A percentile compares a stretch with the other conserved stretches of the same genome.
phyloP scores from a whole-genome alignment of 2,329 filamentous ascomycete genomes.

The Xylaria sp. region DNA sequence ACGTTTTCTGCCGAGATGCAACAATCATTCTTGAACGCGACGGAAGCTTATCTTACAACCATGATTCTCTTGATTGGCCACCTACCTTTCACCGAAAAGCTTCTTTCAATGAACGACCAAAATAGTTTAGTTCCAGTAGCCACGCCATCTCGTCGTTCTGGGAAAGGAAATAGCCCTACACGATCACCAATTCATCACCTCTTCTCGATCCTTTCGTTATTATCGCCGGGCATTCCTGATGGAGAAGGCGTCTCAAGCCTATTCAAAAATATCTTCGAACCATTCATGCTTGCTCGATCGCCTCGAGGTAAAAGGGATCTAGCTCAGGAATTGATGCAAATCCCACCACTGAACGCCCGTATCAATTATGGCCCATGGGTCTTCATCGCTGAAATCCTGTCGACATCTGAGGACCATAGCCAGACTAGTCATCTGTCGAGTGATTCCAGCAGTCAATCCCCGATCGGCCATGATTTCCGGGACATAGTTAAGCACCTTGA shows the following conservation, averaged over 20 bases:
- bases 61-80: conserved; percentile 64
- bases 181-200: conserved; percentile 73
- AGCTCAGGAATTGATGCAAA: conserved; percentile 61
- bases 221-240: conserved; percentile 60
- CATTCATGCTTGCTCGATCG: conserved; percentile 66
- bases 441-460: conserved; percentile 54
- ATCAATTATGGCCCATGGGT: conserved; percentile 63
- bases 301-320: conserved; percentile 57
- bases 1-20: conserved; percentile 59
- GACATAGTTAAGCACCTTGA: conserved; percentile 75
- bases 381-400: conserved; percentile 59
- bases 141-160: conserved; percentile 71
- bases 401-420: conserved; percentile 54
- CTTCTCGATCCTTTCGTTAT: conserved; percentile 66
- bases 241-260: conserved; percentile 58
- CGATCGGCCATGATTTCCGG: conserved; percentile 74
- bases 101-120: conserved; percentile 60
- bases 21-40: conserved; percentile 64
- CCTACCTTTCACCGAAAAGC: conserved; percentile 71
- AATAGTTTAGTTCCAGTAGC: conserved; percentile 70
- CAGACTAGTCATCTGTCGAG: conserved; percentile 52
- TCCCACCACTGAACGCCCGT: conserved; percentile 57
- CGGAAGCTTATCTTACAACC: conserved; percentile 60
- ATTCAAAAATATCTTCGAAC: conserved; percentile 63
- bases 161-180: conserved; percentile 61